Evolutionary conservation across 2,329 filamentous ascomycete genomes (phyloP).

Genomic region (Beauveria varroae): DNA sequence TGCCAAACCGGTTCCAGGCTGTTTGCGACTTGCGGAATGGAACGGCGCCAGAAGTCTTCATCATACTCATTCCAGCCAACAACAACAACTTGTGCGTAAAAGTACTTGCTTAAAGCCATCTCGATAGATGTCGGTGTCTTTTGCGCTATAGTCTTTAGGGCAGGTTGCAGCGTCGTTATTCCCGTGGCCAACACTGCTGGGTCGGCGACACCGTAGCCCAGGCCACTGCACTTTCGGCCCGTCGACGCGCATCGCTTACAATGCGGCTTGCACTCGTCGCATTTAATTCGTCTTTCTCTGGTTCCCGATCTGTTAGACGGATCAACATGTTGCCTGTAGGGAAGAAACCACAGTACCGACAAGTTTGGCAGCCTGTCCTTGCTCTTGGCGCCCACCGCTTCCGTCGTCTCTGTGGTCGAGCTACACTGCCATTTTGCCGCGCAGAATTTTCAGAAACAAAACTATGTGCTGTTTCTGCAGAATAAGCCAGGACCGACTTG

Average conservation of each 20-base stretch:
- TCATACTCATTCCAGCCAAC: neutral
- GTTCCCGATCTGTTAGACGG: neutral
- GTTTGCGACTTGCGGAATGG: neutral
- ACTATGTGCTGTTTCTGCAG: neutral
- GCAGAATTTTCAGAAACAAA: neutral
- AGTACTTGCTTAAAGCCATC: neutral
- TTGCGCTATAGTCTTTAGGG: neutral
- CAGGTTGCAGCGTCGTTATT: neutral
- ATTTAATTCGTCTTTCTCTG: neutral
- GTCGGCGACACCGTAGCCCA: neutral
- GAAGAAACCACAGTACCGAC: neutral
- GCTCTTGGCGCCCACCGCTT: neutral
- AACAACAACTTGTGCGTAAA: neutral
- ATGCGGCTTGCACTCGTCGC: neutral
- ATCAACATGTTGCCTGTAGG: neutral
- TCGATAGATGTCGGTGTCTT: neutral
- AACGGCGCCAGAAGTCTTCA: neutral
- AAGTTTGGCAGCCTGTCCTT: neutral
- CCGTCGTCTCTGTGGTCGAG: neutral
- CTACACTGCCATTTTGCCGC: neutral
- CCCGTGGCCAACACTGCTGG: neutral
- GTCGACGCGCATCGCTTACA: neutral
- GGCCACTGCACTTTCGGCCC: neutral
- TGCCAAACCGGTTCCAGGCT: neutral
- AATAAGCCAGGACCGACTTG: neutral